Conservation (phyloP, 2,329 filamentous ascomycete species). For the Madurella mycetomatis region DNA sequence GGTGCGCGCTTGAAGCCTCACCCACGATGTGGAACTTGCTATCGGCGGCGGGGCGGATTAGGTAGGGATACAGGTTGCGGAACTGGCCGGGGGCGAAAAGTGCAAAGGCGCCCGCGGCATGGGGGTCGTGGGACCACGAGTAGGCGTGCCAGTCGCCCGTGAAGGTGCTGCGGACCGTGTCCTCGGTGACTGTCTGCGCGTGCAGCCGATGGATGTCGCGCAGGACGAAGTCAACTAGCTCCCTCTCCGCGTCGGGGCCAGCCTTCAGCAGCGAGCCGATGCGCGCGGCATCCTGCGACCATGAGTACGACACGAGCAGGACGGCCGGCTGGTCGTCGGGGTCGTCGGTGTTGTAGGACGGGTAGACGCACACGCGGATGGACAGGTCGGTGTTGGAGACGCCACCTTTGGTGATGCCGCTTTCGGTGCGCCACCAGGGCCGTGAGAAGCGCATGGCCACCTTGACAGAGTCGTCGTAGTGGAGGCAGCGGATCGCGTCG, state of each 20-base stretch:
- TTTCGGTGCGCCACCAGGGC: conserved; percentile 30
- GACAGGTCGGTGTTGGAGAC: conserved; percentile 26
- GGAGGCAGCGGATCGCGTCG: conserved; percentile 27
- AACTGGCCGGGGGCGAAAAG: conserved; percentile 39
- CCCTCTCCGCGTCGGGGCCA: background rate
- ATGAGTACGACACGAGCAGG: conserved; percentile 32
- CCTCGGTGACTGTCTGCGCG: background rate
- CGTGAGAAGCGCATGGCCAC: conserved; percentile 35
- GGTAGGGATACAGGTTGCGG: conserved; percentile 31
- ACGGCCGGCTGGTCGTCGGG: conserved; percentile 23
- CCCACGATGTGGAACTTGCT: conserved; percentile 34
- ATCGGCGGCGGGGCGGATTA: conserved; percentile 27
- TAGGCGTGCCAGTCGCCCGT: conserved; percentile 29
- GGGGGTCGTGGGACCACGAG: conserved; percentile 36
- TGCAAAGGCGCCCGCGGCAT: conserved; percentile 36
- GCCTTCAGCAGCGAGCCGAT: conserved; percentile 22
- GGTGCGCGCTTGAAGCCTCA: conserved; percentile 35
- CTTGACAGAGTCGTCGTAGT: conserved; percentile 31
- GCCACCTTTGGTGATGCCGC: conserved; percentile 21
- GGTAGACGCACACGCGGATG: conserved; percentile 30
- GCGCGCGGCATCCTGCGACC: conserved; percentile 31
- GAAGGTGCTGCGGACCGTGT: background rate
- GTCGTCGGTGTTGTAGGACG: conserved; percentile 30
- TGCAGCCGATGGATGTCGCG: background rate
- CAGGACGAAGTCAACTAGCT: conserved; percentile 3